Percentiles rank a stretch among this genome's conserved stretches.
Evolutionary conservation across 148 eudicot species (phyloP).

Genomic region (Agrostemma githago): DNA sequence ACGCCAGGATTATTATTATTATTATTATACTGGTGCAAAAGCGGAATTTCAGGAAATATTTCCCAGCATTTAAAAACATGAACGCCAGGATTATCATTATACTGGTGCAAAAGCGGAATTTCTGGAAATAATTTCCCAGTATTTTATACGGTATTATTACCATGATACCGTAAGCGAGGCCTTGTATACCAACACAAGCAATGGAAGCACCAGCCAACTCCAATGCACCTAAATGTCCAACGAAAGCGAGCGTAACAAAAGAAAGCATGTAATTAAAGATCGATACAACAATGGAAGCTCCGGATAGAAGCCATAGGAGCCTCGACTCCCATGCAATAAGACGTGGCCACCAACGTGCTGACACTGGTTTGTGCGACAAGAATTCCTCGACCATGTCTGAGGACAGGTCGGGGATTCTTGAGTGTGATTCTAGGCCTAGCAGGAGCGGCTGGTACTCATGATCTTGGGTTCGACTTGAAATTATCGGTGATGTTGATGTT

Average conservation of each 20-base stretch:
- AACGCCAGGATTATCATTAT: too few species aligned
- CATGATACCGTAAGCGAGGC: slow-evolving; percentile 48
- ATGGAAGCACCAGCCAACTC: slow-evolving; percentile 49
- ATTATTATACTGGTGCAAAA: too few species aligned
- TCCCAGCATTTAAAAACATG: too few species aligned
- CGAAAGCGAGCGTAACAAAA: slow-evolving; percentile 41
- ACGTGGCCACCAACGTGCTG: slow-evolving; percentile 38
- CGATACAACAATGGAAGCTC: slow-evolving; percentile 48
- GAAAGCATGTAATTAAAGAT: slow-evolving; percentile 56
- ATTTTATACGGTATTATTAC: too few species aligned
- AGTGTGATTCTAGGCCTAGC: slow-evolving; percentile 42
- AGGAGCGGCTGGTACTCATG: slow-evolving; percentile 36
- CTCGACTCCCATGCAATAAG: slow-evolving; percentile 54
- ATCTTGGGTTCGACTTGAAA: not conserved
- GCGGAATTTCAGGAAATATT: too few species aligned
- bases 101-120: too few species aligned
- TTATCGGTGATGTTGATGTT: slow-evolving; percentile 5
- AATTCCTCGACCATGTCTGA: slow-evolving; percentile 42
- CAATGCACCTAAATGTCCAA: slow-evolving; percentile 39
- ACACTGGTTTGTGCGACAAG: slow-evolving; percentile 37
- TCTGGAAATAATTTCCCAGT: not conserved
- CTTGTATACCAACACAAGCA: slow-evolving; percentile 46
- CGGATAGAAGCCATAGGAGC: slow-evolving; percentile 52
- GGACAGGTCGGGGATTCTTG: slow-evolving; percentile 33
- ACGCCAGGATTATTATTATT: too few species aligned